Base-by-base conservation (phyloP, 73 alveolate species). In the Stentor coeruleus region DNA sequence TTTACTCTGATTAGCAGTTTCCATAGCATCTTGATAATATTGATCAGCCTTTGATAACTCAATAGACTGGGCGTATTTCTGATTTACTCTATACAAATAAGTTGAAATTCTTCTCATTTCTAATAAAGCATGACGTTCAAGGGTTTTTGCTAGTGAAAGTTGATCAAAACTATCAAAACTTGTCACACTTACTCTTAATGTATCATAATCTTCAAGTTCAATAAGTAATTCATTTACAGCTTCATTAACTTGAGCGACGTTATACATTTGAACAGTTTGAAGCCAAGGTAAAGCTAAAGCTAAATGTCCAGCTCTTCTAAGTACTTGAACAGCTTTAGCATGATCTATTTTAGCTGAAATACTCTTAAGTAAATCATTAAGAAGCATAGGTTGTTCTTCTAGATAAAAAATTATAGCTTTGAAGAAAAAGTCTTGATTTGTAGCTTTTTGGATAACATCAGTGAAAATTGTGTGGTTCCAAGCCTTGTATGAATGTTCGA, bases 101-200 rank as follows among this genome's bases (percentile, higher is more conserved):
- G 99, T 98, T 72, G 99, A 93, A 59, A 97, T 91, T 87, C 99
- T 89, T 92, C 98, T 96, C 97, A 95, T 94, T 84, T 97, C 99
- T 60, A 97, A 92, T 35, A 97, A 89, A 74, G 91, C 96, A 91
- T 96, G 99, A 81, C 87, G 85, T 88, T 97, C 98, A 35, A 95
- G 87, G 83, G 92, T 93, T 75, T 91, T 85, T 3, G 99, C 99
- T 14, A 97, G 90, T n/a, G 92, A 60, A 74, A 94, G 94, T 80
- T 96, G 94, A 77, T 97, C 99, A 86, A 96, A 97, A 81, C 93
- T 93, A 66, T 95, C 97, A 79, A 88, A 97, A 59, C 95, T 96
- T 81, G 88, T 91, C 38, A 97, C 96, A 15, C 98, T 92, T 80
- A 95, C 86, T 82, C 95, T 90, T 33, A 97, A 89, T 38, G 89